Evolutionary conservation across 306 rosid species (phyloP).

Genomic region (Quercus mongolica): DNA sequence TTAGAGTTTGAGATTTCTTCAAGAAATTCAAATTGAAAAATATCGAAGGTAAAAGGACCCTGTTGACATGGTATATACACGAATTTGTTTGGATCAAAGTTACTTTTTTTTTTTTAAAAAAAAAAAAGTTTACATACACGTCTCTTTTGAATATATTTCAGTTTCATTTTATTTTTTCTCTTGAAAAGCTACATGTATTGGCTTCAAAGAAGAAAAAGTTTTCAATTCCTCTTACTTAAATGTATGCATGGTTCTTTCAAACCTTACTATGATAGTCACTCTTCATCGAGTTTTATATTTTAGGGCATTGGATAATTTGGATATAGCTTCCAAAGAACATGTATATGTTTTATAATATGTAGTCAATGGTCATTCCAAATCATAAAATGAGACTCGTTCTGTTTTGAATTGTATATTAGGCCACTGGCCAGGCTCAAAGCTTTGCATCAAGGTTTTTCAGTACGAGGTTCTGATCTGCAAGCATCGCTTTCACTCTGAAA

Average conservation of each 20-base stretch:
- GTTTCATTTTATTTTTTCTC: not conserved
- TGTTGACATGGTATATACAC: not conserved
- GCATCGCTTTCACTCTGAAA: constrained; percentile 7
- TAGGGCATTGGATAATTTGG: no score
- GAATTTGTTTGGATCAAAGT: not conserved
- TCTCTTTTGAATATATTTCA: not conserved
- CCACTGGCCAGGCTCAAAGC: not conserved
- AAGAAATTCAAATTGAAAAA: no score
- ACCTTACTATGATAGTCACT: no score
- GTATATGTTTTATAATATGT: no score
- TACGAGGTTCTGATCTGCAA: constrained; percentile 3
- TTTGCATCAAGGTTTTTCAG: not conserved
- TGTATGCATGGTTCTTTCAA: no score
- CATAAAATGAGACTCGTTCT: not conserved
- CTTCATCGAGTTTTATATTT: no score
- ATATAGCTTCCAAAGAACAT: no score
- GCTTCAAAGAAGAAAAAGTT: no score
- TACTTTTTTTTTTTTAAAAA: not conserved
- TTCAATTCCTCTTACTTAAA: no score
- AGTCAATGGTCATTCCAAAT: not conserved
- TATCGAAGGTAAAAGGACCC: not conserved
- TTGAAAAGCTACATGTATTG: no score
- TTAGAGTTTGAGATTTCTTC: no score
- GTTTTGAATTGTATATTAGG: not conserved
- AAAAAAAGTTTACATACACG: not conserved